Base-by-base conservation (phyloP, 2,329 filamentous ascomycete species). In the Aspergillus hortae region DNA sequence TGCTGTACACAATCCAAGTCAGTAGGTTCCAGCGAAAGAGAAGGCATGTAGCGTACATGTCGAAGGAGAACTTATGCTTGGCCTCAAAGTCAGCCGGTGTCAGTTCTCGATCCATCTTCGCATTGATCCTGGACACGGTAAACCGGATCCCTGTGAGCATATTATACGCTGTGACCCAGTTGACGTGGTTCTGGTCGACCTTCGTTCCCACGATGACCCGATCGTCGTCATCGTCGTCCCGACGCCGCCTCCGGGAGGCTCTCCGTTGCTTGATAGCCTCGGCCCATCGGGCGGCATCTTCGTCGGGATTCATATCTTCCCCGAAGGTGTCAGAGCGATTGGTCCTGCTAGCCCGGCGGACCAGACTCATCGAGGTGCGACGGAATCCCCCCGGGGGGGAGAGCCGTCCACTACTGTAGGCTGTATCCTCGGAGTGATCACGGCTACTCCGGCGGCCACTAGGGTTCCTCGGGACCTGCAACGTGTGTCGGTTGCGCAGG, bases 91-190 rank as follows among this genome's bases (percentile, higher is more conserved):
- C 94, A 57, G 87, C 89, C 70, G 94, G 87, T 11, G 89, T 95
- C 61, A 99, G 74, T 52, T 91, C 86, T 50, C 92, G 86, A 72
- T 97, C 91, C 71, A 97, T 83, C 75, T 99, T 99, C 42, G 94
- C 94, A 68, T 99, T 97, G 51, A 92, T 96, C 64, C 94, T 83
- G 57, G 92, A 97, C 23, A 99, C 94, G 41, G 90, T 92, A 64
- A 97, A 96, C 51, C 94, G 91, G 68, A 99, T 99, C 57, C 94
- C 94, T 36, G 94, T 99, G 75, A 99, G 82, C 94, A 99, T 99
- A 74, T 99, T 99, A 78, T 99, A 99, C 53, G 94, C 94, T 2
- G 91, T 96, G 42, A 95, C 91, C 86, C 89, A 99, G 72, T 97
- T 97, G 61, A 90, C 89, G 71, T 99, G 94, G 65, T 90, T 89